Evolutionary conservation across 257 asterid species (phyloP), one percentile per base, ranked within the genome.

Genomic region (Euphrasia confusa): DNA sequence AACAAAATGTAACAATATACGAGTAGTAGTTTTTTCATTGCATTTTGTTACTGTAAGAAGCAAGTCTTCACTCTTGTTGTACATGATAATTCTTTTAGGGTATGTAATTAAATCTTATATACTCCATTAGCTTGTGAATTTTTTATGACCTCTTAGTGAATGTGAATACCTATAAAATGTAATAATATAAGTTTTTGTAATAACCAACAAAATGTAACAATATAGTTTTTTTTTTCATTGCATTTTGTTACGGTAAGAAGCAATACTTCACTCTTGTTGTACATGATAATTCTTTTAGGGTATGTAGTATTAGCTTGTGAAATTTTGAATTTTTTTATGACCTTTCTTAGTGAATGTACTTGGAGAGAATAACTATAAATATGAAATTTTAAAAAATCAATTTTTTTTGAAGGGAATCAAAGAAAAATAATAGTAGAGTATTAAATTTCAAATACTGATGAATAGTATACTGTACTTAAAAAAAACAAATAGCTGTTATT

Each of bases 61-160:
- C n/a, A 76, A 70, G 55, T 67, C 63, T 55, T 45, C 66, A 67
- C 73, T 74, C 79, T 75, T 83, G 86, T 84, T 87, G 97, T 87
- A 84, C 75, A 81, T 87, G 94, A 71, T 81, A 50, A 77, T 69
- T 80, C 79, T 71, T 82, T 75, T 79, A 82, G 86, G 86, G 58
- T 50, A 54, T 64, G 66, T 77, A 84, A 84, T 70, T 21, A 21
- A 0, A 21, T 21, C 24, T 21, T 21, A 21, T 21, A 21, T 21
- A 21, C 24, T 21, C 24, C 24, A 54, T 71, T 5, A 77, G 83
- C 72, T 47, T 5, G 14, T 13, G 54, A 0, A 33, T 4, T 8
- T 8, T 33, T 33, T 33, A 8, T 33, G 9, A 33, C 6, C 1
- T 33, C 6, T 33, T 33, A 33, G 10, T 8, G 7, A 33, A n/a